These are phyloP conservation scores for Hyaloperonospora brassicae DNA, from an alignment of 352 stramenopile genomes.

Conservation along the genomic window DNA sequence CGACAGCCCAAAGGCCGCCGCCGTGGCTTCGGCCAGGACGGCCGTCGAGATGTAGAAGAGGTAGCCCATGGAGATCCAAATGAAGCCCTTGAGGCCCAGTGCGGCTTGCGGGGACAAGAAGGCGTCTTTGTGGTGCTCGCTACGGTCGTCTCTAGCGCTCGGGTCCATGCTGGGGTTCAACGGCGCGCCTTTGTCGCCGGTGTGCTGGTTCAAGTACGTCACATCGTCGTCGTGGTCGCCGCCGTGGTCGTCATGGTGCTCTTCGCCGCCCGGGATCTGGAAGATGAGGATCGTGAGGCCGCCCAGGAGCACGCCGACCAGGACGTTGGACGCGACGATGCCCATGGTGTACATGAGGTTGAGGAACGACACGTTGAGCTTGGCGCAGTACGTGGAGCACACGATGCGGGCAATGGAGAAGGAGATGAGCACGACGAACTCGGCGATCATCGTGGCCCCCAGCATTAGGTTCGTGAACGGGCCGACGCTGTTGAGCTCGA, in stretches of 20 bases:
- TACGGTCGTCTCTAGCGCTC: too few species aligned
- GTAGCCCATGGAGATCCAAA: constrained; percentile 56
- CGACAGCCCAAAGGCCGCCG: constrained; percentile 37
- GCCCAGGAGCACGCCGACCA: constrained; percentile 36
- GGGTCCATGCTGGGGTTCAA: constrained; percentile 31
- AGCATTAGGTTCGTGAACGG: constrained; percentile 70
- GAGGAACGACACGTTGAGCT: constrained; percentile 42
- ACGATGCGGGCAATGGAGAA: constrained; percentile 62
- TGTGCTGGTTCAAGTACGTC: constrained; percentile 22
- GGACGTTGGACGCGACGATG: constrained; percentile 45
- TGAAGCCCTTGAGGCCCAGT: constrained; percentile 50
- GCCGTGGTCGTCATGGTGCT: constrained; percentile 8
- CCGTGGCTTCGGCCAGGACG: constrained; percentile 37
- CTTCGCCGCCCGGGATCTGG: constrained; percentile 33
- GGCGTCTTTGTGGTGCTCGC: too few species aligned
- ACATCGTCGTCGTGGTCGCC: background rate
- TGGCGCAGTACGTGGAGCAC: constrained; percentile 52
- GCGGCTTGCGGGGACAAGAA: constrained; percentile 20
- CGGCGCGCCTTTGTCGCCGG: constrained; percentile 13
- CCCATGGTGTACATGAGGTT: constrained; percentile 51
- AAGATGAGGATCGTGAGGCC: constrained; percentile 52
- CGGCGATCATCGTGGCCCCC: constrained; percentile 54
- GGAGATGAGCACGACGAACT: constrained; percentile 62
- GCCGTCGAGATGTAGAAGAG: constrained; percentile 54
- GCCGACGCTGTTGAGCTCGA: constrained; percentile 58